Conservation (phyloP, 495 filamentous ascomycete species). For the Talaromyces proteolyticus region DNA sequence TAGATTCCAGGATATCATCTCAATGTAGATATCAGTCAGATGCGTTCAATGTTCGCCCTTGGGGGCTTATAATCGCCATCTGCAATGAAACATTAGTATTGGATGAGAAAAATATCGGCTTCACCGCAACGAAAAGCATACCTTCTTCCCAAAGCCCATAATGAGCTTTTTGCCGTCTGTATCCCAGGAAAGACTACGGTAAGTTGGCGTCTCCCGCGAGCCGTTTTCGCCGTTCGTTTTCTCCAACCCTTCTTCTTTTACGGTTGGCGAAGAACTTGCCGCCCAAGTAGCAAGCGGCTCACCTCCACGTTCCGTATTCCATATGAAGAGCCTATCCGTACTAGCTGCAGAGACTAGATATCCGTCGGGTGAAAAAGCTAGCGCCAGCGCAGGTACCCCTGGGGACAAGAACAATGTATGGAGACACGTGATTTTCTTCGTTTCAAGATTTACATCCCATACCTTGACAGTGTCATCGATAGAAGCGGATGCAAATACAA, state of each 20-base stretch:
- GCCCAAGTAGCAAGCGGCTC: conserved; percentile 62
- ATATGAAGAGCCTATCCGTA: conserved; percentile 58
- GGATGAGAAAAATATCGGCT: not conserved
- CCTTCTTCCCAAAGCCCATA: conserved; percentile 64
- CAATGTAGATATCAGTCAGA: not conserved
- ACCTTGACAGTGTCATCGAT: conserved; percentile 60
- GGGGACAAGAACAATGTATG: conserved; percentile 37
- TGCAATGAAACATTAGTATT: conserved; percentile 13
- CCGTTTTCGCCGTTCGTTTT: conserved; percentile 37
- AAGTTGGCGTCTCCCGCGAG: conserved; percentile 16
- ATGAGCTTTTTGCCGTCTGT: conserved; percentile 67
- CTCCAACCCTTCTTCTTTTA: conserved; percentile 23
- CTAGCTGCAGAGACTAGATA: conserved; percentile 64
- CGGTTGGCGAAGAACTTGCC: conserved; percentile 19
- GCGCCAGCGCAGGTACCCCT: conserved; percentile 49
- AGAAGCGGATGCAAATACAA: conserved; percentile 40
- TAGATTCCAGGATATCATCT: too few relatives aligned
- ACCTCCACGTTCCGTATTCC: conserved; percentile 64
- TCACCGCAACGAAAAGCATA: too few relatives aligned
- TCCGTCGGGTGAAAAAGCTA: conserved; percentile 69
- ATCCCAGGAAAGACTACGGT: conserved; percentile 69
- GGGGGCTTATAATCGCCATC: conserved; percentile 41
- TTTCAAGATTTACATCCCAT: conserved; percentile 60
- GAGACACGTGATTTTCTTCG: conserved; percentile 52
- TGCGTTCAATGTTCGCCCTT: conserved; percentile 13